Evolutionary conservation across 177 flowering plant genomes (phyloP).

Genomic region (Vitis hybrid): DNA sequence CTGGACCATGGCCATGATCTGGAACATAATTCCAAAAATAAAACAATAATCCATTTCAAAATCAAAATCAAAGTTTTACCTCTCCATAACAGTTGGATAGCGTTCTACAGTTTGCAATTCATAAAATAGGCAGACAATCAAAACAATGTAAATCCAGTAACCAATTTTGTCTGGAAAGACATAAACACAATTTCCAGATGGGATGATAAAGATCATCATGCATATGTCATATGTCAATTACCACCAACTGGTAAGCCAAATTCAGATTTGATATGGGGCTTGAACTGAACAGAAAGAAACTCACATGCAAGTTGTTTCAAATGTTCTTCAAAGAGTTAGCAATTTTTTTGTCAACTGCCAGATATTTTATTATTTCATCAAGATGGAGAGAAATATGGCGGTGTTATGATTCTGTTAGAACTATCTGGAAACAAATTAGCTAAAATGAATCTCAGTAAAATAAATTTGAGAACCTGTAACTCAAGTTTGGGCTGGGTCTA

Average conservation of each 20-base stretch:
- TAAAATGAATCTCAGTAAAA: no score
- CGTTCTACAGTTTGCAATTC: not conserved
- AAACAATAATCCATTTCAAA: not conserved
- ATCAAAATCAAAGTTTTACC: not conserved
- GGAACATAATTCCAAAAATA: conserved; percentile 18
- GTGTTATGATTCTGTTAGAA: no score
- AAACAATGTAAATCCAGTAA: not conserved
- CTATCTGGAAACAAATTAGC: no score
- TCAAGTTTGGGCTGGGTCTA: no score
- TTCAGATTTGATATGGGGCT: not conserved
- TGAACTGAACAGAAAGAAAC: no score
- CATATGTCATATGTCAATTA: not conserved
- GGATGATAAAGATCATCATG: not conserved
- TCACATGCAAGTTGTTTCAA: no score
- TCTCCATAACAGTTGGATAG: not conserved
- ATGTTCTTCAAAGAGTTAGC: no score
- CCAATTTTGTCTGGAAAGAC: not conserved
- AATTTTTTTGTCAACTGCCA: no score
- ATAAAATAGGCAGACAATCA: not conserved
- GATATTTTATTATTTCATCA: no score
- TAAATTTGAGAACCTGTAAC: no score
- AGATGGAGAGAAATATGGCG: no score
- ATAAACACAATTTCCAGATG: not conserved
- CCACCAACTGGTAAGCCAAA: not conserved
- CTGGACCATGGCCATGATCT: conserved; percentile 91